These are phyloP conservation scores for Aegilops umbellulata DNA, from an alignment of 176 grass and related monocot species.

Conservation along the genomic window DNA sequence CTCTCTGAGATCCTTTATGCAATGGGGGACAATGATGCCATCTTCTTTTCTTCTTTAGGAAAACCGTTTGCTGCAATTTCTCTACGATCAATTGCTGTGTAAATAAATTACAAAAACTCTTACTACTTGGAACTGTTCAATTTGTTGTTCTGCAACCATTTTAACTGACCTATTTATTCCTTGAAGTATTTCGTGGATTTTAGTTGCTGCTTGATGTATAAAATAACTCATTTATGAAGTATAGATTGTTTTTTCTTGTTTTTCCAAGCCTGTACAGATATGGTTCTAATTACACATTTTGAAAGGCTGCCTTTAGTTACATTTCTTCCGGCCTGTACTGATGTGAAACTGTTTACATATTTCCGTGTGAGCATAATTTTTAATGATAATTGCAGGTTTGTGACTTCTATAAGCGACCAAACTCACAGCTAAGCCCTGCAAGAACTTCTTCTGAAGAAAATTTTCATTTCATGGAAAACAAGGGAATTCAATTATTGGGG, in stretches of 20 bases:
- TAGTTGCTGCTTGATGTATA: conserved; percentile 13
- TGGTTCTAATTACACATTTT: background rate
- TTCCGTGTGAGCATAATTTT: conserved; percentile 6
- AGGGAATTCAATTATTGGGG: conserved; percentile 80
- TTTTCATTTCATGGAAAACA: conserved; percentile 76
- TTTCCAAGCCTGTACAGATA: background rate
- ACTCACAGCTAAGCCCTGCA: conserved; percentile 73
- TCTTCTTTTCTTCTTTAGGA: conserved; percentile 13
- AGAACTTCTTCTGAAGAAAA: conserved; percentile 80
- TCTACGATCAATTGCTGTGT: background rate
- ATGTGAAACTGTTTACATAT: background rate
- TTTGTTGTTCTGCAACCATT: conserved; percentile 19
- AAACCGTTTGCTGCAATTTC: background rate
- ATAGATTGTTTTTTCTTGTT: conserved; percentile 1
- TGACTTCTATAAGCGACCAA: conserved; percentile 88
- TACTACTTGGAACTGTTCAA: conserved; percentile 11
- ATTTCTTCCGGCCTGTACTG: conserved; percentile 17
- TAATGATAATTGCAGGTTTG: conserved; percentile 61
- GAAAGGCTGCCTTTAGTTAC: background rate
- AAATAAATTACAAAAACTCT: conserved; percentile 24
- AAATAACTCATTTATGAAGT: background rate
- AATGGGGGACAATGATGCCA: conserved; percentile 16
- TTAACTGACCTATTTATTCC: background rate
- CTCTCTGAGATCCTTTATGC: conserved; percentile 27
- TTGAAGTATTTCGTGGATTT: background rate